These are phyloP conservation scores for Phaeoacremonium minimum DNA, from an alignment of 2,329 filamentous ascomycete genomes.

Conservation along the genomic window DNA sequence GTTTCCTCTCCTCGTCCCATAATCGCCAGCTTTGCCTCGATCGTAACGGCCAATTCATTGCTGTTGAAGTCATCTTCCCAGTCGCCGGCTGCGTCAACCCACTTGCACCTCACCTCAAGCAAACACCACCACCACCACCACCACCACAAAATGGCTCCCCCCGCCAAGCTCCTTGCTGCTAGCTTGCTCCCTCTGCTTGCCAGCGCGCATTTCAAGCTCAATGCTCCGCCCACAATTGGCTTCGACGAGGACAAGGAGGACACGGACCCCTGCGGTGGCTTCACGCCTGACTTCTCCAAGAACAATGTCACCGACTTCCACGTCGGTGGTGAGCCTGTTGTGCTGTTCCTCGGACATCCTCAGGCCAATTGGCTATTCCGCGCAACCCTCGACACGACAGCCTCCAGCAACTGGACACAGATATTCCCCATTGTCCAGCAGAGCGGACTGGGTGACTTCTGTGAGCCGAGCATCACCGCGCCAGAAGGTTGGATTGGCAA, in stretches of 20 bases:
- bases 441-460: slow-evolving; percentile 50
- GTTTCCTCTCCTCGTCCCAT: slow-evolving; percentile 1
- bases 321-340: slow-evolving; percentile 50
- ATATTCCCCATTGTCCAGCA: slow-evolving; percentile 50
- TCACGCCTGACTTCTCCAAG: slow-evolving; percentile 35
- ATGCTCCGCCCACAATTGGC: slow-evolving; percentile 41
- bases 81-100: not conserved
- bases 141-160: slow-evolving; percentile 28
- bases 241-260: slow-evolving; percentile 41
- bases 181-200: slow-evolving; percentile 33
- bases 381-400: slow-evolving; percentile 45
- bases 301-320: slow-evolving; percentile 45
- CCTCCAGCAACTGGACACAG: slow-evolving; percentile 47
- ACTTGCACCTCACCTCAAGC: too few relatives aligned
- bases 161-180: slow-evolving; percentile 26
- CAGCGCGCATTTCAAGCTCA: slow-evolving; percentile 51
- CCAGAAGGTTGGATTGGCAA: slow-evolving; percentile 47
- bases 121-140: slow-evolving; percentile 2
- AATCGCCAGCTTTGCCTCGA: too few relatives aligned
- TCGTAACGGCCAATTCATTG: too few relatives aligned
- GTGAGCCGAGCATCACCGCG: slow-evolving; percentile 42
- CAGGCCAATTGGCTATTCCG: slow-evolving; percentile 54
- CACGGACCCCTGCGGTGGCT: slow-evolving; percentile 51
- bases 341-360: slow-evolving; percentile 42
- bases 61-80: too few relatives aligned